These are phyloP conservation scores for Boletus subparvulus DNA, from an alignment of 768 basidiomycete genomes.

Conservation along the genomic window DNA sequence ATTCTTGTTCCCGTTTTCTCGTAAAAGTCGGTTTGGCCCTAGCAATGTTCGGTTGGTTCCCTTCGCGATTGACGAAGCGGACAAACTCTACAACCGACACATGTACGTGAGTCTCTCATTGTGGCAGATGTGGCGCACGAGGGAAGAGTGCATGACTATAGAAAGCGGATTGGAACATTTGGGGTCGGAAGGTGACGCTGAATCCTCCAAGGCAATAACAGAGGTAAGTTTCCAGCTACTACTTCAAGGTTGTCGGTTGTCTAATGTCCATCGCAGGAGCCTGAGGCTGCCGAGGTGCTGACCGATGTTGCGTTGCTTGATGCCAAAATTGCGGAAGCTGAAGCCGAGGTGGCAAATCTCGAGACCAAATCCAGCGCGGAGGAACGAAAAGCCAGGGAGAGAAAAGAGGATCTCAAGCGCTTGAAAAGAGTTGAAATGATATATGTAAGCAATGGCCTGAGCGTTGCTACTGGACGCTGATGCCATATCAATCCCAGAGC, in stretches of 20 bases:
- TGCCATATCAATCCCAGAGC: conserved; percentile 48
- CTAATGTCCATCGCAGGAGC: conserved; percentile 43
- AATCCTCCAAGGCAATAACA: conserved; percentile 47
- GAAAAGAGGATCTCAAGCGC: conserved; percentile 79
- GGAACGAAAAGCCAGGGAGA: conserved; percentile 61
- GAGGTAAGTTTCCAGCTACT: conserved; percentile 34
- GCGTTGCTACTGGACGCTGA: not conserved
- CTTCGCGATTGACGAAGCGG: conserved; percentile 94
- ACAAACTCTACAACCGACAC: conserved; percentile 83
- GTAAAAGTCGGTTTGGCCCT: conserved; percentile 45
- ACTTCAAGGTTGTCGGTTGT: not conserved
- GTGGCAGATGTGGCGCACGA: conserved; percentile 92
- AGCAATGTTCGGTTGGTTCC: conserved; percentile 76
- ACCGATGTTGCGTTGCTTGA: conserved; percentile 73
- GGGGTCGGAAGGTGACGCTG: conserved; percentile 59
- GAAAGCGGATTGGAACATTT: conserved; percentile 89
- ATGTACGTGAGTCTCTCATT: conserved; percentile 88
- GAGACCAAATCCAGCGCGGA: conserved; percentile 52
- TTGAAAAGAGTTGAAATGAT: conserved; percentile 89
- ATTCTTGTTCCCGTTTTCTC: conserved; percentile 94
- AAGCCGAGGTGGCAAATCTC: conserved; percentile 49
- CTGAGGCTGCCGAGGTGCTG: conserved; percentile 60
- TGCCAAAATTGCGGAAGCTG: conserved; percentile 70
- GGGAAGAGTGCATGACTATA: conserved; percentile 92
- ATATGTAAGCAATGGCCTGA: conserved; percentile 61